Base-by-base conservation (phyloP, 306 rosid genomes). In the Cicer yamashitae region DNA sequence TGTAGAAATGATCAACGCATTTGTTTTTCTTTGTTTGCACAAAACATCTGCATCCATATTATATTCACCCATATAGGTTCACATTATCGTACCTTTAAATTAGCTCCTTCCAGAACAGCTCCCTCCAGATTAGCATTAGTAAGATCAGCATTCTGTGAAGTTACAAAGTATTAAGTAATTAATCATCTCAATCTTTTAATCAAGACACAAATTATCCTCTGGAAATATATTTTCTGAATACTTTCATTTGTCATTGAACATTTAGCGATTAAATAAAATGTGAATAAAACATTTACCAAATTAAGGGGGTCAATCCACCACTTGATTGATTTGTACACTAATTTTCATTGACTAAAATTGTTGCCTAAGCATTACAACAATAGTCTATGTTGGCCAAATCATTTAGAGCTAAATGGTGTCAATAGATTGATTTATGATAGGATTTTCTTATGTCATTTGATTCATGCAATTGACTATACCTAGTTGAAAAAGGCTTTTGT, bases 121-220 rank as follows among this genome's bases (percentile, higher is more conserved):
- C 96, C 96, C 87, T 94, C 98, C 63, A 94, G 81, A 88, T 94
- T 94, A 63, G 96, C 97, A 78, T 90, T 86, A 39, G 94, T 88
- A 79, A 94, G 94, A 85, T 94, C 98, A 6, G 98, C 98, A 84
- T 86, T 88, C 98, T 94, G 89, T 80, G 74, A 69, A 41, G 69
- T 58, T 48, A 38, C 63, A 50, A 52, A 41, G 67, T 40, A 65
- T 7, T 18, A 20, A 64, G 77, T 64, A 76, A 61, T 39, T 52
- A 50, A 56, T 47, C 67, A 72, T 41, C 39, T 52, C 60, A 45
- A 56, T 43, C 79, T 30, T 52, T 50, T 38, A 69, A 41, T 4
- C 4, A 74, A 81, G 68, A 74, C 51, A 34, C 34, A 50, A 22
- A 69, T 30, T 7, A 22, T 20, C 72, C 56, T 45, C 7, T 17